These are phyloP conservation scores for Pseudonitzschia delicatissima DNA, from an alignment of 108 stramenopile genomes.

Conservation along the genomic window DNA sequence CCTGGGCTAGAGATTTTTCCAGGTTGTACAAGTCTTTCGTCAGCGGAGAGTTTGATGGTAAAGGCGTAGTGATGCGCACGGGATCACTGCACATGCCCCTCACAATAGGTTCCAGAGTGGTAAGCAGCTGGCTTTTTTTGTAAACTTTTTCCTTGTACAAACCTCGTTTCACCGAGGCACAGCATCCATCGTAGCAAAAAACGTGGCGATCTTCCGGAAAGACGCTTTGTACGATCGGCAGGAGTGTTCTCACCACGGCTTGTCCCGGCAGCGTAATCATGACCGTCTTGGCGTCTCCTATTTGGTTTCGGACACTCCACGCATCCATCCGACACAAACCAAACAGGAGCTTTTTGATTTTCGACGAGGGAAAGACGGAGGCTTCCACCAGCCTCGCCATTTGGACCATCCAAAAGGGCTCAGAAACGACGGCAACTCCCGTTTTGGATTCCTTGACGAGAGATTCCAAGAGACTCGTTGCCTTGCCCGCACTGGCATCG, in stretches of 20 bases:
- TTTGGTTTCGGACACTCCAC: slow-evolving; percentile 45
- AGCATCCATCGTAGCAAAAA: slow-evolving; percentile 75
- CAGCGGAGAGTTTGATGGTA: slow-evolving; percentile 27
- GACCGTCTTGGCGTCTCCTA: slow-evolving; percentile 50
- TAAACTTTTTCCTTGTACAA: background rate
- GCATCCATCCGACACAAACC: slow-evolving; percentile 77
- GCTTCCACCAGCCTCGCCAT: slow-evolving; percentile 46
- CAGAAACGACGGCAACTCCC: slow-evolving; percentile 29
- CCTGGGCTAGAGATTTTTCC: slow-evolving; percentile 38
- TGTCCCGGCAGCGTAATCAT: slow-evolving; percentile 72
- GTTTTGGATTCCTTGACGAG: slow-evolving; percentile 29
- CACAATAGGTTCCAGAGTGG: slow-evolving; percentile 8
- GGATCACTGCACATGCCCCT: slow-evolving; percentile 37
- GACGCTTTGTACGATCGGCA: slow-evolving; percentile 64
- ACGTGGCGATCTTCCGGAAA: slow-evolving; percentile 84
- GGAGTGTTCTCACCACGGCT: slow-evolving; percentile 45
- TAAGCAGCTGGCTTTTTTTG: background rate
- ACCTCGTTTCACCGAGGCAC: slow-evolving; percentile 44
- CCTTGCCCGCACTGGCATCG: slow-evolving; percentile 61
- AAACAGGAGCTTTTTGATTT: slow-evolving; percentile 59
- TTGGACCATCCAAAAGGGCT: slow-evolving; percentile 73
- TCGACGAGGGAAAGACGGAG: slow-evolving; percentile 29
- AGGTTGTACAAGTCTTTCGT: slow-evolving; percentile 28
- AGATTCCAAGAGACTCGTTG: slow-evolving; percentile 26
- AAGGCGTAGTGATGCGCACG: slow-evolving; percentile 24